Evolutionary conservation across 306 rosid genomes (phyloP).

Genomic region (Acacia melanoxylon): DNA sequence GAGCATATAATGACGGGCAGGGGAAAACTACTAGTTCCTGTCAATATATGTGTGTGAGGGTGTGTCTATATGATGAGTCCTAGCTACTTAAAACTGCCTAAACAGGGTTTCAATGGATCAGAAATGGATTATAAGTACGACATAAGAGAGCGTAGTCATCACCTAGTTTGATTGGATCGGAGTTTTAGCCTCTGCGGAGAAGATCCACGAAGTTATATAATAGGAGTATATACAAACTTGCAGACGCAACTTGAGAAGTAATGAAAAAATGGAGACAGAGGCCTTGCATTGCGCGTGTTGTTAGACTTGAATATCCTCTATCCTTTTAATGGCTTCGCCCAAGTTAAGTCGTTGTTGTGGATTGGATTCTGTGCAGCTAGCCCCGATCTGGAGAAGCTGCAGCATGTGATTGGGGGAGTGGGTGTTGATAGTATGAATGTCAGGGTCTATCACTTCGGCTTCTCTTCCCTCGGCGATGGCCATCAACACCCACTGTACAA

Average conservation of each 20-base stretch:
- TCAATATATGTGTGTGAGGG: not conserved
- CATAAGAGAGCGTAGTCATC: not conserved
- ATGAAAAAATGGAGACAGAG: not conserved
- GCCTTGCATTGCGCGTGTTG: not conserved
- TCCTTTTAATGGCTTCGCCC: conserved; percentile 79
- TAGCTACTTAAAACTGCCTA: not conserved
- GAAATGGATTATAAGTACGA: not conserved
- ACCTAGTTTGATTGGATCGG: not conserved
- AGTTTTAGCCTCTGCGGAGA: not conserved
- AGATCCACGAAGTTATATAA: not conserved
- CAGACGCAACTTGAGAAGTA: not conserved
- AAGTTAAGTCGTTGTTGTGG: conserved; percentile 57
- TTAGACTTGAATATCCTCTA: conserved; percentile 49
- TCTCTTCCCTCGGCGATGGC: conserved; percentile 52
- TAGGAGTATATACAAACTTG: not conserved
- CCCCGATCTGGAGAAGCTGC: conserved; percentile 65
- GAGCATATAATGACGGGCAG: not conserved
- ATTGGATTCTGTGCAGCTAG: conserved; percentile 50
- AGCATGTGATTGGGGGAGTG: conserved; percentile 44
- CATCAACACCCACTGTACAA: conserved; percentile 65
- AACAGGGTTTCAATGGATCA: not conserved
- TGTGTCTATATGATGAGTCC: not conserved
- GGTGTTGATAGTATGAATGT: conserved; percentile 29
- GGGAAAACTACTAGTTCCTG: not conserved
- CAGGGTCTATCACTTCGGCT: conserved; percentile 66